Percentiles rank a stretch among this genome's conserved stretches.
These are phyloP conservation scores for Halophytophthora batemanensis DNA, from an alignment of 352 stramenopile genomes.

Conservation along the genomic window DNA sequence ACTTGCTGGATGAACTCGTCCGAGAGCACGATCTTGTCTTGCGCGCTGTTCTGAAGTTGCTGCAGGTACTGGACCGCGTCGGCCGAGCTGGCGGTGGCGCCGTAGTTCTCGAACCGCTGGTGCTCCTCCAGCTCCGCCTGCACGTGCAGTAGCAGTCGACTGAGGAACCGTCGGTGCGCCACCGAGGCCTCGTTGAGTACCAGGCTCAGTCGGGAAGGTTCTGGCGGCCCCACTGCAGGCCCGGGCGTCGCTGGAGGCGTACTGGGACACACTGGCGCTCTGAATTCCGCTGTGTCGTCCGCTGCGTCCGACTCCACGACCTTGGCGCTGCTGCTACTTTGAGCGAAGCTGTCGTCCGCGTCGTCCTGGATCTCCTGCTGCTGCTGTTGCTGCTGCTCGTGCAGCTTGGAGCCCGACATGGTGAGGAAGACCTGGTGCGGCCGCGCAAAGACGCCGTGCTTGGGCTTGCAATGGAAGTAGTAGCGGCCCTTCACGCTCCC, in stretches of 20 bases:
- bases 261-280: constrained; percentile 14
- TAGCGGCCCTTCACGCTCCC: constrained; percentile 75
- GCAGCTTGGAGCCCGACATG: constrained; percentile 52
- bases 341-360: constrained; percentile 15
- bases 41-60: constrained; percentile 80
- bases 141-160: constrained; percentile 62
- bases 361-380: constrained; percentile 28
- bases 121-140: constrained; percentile 71
- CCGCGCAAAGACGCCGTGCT: constrained; percentile 77
- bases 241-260: constrained; percentile 23
- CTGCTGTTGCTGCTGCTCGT: constrained; percentile 46
- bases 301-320: constrained; percentile 15
- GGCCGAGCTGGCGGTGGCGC: constrained; percentile 69
- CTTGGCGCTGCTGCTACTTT: constrained; percentile 22
- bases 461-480: constrained; percentile 77
- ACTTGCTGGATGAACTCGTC: constrained; percentile 85
- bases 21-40: constrained; percentile 87
- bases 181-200: constrained; percentile 59
- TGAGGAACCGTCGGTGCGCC: constrained; percentile 71
- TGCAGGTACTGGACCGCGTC: constrained; percentile 85
- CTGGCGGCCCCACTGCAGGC: constrained; percentile 25
- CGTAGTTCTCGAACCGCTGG: constrained; percentile 73
- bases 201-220: constrained; percentile 58
- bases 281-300: constrained; percentile 15
- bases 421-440: constrained; percentile 75